Evolutionary conservation across 495 filamentous ascomycete species (phyloP).

Genomic region (Daldinia vernicosa): DNA sequence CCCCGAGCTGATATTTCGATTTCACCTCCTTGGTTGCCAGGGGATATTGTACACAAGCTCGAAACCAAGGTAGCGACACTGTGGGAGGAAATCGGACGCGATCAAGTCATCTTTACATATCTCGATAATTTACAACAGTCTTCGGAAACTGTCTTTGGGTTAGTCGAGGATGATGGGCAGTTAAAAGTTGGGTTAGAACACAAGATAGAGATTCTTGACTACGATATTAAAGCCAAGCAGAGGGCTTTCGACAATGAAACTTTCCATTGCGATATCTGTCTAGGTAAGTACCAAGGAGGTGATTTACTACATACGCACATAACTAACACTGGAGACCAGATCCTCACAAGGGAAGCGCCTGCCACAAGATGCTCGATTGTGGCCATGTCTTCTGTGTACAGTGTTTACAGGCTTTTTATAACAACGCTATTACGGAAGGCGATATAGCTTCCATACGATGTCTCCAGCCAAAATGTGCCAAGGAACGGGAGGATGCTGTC

Average conservation of each 20-base stretch:
- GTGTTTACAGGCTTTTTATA: conserved; percentile 91
- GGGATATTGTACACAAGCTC: conserved; percentile 64
- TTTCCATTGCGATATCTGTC: conserved; percentile 89
- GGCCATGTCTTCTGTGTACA: conserved; percentile 88
- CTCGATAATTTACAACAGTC: conserved; percentile 88
- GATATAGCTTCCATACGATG: conserved; percentile 81
- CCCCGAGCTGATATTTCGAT: conserved; percentile 74
- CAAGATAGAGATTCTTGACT: conserved; percentile 79
- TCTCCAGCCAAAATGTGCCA: conserved; percentile 77
- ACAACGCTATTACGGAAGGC: conserved; percentile 83
- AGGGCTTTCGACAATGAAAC: conserved; percentile 83
- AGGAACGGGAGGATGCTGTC: conserved; percentile 56
- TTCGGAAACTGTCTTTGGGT: conserved; percentile 78
- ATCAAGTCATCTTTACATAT: conserved; percentile 81
- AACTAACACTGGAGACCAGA: conserved; percentile 60
- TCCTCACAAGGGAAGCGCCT: conserved; percentile 86
- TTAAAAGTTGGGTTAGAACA: conserved; percentile 66
- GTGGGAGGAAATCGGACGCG: conserved; percentile 85
- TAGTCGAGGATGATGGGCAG: conserved; percentile 62
- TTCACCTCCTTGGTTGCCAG: conserved; percentile 74
- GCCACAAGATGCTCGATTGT: conserved; percentile 81
- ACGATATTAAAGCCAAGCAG: conserved; percentile 75
- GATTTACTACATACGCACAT: not conserved
- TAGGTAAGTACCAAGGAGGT: conserved; percentile 55
- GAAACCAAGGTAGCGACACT: conserved; percentile 66